phyloP scores from a whole-genome alignment of 805 yeast species.

The Yamadazyma laniorum region DNA sequence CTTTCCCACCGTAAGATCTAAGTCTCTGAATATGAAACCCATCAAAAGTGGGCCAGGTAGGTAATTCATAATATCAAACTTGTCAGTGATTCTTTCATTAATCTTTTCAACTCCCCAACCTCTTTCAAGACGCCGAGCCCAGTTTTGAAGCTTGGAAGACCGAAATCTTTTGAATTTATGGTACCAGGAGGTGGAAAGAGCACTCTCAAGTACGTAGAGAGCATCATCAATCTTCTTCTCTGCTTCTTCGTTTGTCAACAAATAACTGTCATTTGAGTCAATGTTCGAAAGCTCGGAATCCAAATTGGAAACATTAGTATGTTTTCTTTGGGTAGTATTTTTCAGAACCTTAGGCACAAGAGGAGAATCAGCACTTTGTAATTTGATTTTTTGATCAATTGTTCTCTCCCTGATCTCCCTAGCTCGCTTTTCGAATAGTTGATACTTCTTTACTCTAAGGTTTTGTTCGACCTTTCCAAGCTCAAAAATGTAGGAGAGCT shows the following conservation, averaged over 20 bases:
- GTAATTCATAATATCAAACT: constrained; percentile 35
- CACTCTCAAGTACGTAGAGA: constrained; percentile 21
- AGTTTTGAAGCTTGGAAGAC: constrained; percentile 19
- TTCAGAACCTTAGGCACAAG: too few relatives aligned
- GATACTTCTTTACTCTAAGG: constrained; percentile 51
- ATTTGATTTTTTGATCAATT: constrained; percentile 8
- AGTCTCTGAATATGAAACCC: constrained; percentile 27
- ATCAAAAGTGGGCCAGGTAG: constrained; percentile 33
- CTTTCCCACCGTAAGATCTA: constrained; percentile 28
- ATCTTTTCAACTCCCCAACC: constrained; percentile 38
- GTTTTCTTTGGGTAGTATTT: not conserved
- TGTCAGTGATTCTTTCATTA: constrained; percentile 26
- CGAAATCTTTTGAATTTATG: constrained; percentile 28
- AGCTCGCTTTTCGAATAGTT: constrained; percentile 33
- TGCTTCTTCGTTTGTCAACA: constrained; percentile 24
- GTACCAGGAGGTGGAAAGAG: constrained; percentile 36
- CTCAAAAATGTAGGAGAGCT: constrained; percentile 61
- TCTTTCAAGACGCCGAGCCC: constrained; percentile 24
- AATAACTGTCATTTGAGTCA: not conserved
- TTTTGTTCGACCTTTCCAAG: constrained; percentile 68
- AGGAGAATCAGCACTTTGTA: not conserved
- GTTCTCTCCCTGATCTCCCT: constrained; percentile 16
- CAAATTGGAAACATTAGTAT: not conserved
- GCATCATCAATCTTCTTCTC: constrained; percentile 27
- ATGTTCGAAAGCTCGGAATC: constrained; percentile 4